Evolutionary conservation across 2,329 filamentous ascomycete genomes (phyloP), one percentile per base, ranked within the genome.

Genomic region (Dactylellina leptospora): DNA sequence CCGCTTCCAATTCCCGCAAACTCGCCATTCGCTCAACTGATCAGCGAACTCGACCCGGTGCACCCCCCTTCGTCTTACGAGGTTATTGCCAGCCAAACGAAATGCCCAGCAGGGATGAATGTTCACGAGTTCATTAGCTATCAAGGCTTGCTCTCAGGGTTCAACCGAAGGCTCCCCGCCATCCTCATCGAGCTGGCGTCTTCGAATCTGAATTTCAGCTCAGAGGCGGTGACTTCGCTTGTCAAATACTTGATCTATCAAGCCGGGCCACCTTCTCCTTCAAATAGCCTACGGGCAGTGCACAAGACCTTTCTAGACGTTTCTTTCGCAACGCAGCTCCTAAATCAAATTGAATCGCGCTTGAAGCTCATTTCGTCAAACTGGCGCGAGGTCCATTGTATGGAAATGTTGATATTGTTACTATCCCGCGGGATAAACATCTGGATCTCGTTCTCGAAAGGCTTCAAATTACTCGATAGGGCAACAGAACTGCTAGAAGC

Each of bases 131-230:
- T 82, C 50, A 79, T 81, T 22, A 81, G 85, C 0, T 83, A 83
- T 54, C 83, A 86, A 64, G 79, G 78, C 0, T 77, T 86, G 0
- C 75, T 85, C 0, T 79, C 82, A 0, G 85, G 84, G 0, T 80
- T 79, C 1, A 75, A 79, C 44, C 76, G 81, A 0, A 80, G 84
- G 4, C 85, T 85, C 83, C 76, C 80, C 0, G 79, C 81, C 1
- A 79, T 87, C 0, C 74, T 86, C 0, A 70, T 81, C 0, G 84
- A 87, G 71, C 75, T 87, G 2, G 83, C 81, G 0, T 81, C 83
- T 1, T 81, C 83, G 0, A 84, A 84, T 68, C 55, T 91, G 2
- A 89, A 89, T 72, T 85, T 90, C 71, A 85, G 84, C 27, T 82
- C 82, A 0, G 81, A 85, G 27, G 80, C 82, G 0, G 85, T 84